Evolutionary conservation across 192 early-diverging fungal genomes (phyloP).

Genomic region (Rhizophagus prolifer): DNA sequence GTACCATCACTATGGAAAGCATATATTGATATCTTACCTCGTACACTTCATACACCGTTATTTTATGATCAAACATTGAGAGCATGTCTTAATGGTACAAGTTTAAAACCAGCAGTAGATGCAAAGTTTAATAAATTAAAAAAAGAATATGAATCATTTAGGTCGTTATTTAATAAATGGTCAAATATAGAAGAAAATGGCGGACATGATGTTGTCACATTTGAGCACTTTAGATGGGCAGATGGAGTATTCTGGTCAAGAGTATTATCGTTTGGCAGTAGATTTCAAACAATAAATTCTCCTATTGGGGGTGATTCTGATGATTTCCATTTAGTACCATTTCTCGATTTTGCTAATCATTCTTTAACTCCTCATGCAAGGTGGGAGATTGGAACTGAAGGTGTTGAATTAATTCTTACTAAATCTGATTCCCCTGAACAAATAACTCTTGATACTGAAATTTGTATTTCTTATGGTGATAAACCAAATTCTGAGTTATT

Average conservation of each 20-base stretch:
- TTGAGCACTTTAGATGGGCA: conserved; percentile 60
- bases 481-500: conserved; percentile 71
- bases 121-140: conserved; percentile 51
- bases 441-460: conserved; percentile 39
- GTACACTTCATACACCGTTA: conserved; percentile 38
- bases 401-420: conserved; percentile 35
- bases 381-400: conserved; percentile 52
- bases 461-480: conserved; percentile 66
- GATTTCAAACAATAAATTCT: conserved; percentile 27
- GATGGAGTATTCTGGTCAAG: conserved; percentile 73
- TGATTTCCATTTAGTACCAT: conserved; percentile 63
- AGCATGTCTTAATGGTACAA: conserved; percentile 52
- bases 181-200: conserved; percentile 18
- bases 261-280: conserved; percentile 54
- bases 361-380: conserved; percentile 48
- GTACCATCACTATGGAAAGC: conserved; percentile 39
- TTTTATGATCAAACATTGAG: conserved; percentile 34
- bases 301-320: neutral
- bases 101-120: conserved; percentile 46
- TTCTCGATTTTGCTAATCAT: conserved; percentile 76
- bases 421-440: conserved; percentile 6
- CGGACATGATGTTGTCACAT: conserved; percentile 26
- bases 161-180: conserved; percentile 30
- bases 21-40: conserved; percentile 62
- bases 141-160: conserved; percentile 45